Conservation (phyloP, 495 filamentous ascomycete genomes). For the Patellaria atrata region DNA sequence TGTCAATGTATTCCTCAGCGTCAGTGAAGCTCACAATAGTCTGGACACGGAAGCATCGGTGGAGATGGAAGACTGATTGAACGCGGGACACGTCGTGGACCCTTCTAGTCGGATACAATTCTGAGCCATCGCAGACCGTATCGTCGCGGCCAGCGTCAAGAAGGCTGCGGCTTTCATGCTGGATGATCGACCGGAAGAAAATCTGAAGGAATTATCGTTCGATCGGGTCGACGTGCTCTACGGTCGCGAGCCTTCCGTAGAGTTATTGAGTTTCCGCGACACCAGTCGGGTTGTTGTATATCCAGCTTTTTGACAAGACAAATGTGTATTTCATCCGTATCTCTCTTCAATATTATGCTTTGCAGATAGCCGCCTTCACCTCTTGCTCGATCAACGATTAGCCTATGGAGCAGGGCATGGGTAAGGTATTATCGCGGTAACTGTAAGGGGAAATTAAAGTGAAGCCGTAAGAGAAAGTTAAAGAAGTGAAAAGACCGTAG, state of each 20-base stretch:
- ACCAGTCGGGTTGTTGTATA: conserved; percentile 7
- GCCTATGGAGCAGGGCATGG: conserved; percentile 3
- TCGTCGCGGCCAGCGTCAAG: conserved; percentile 13
- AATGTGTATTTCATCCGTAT: too few relatives aligned
- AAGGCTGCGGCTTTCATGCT: conserved; percentile 7
- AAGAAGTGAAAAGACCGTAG: background rate
- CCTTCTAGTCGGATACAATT: conserved; percentile 63
- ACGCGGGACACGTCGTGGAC: conserved; percentile 74
- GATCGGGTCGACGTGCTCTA: background rate
- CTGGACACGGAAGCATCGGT: conserved; percentile 48
- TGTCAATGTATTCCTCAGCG: conserved; percentile 8
- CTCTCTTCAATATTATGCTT: too few relatives aligned
- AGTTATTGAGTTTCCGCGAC: conserved; percentile 8
- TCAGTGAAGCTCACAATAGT: conserved; percentile 53
- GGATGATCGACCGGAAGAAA: conserved; percentile 3
- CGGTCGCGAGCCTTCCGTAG: background rate
- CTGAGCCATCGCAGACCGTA: conserved; percentile 23
- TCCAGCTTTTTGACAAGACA: too few relatives aligned
- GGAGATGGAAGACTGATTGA: conserved; percentile 67
- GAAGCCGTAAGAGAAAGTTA: background rate
- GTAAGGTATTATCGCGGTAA: too few relatives aligned
- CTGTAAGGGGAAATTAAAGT: conserved; percentile 8
- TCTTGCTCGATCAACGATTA: conserved; percentile 1
- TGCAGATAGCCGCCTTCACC: background rate
- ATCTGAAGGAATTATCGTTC: conserved; percentile 6